phyloP scores from a whole-genome alignment of 2,329 filamentous ascomycete genomes.

The Rhytidhysteron rufulum region DNA sequence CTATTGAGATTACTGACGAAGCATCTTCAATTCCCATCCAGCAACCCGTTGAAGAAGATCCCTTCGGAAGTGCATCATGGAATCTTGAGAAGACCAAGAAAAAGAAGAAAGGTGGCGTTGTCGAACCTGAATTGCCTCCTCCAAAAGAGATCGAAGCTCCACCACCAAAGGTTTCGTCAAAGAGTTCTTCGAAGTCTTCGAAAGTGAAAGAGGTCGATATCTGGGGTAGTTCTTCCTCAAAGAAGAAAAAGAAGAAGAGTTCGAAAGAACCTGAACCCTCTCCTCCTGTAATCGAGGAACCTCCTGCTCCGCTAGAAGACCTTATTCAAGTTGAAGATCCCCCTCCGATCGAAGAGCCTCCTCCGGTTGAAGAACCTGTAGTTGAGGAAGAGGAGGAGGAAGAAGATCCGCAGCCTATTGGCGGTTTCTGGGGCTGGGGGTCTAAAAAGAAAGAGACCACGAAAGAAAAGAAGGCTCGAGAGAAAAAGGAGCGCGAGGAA shows the following conservation, averaged over 20 bases:
- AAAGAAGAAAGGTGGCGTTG: constrained; percentile 43
- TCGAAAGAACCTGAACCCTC: constrained; percentile 4
- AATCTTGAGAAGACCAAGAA: constrained; percentile 51
- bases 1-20: constrained; percentile 38
- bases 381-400: constrained; percentile 23
- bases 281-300: constrained; percentile 9
- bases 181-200: no score
- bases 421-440: constrained; percentile 18
- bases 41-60: constrained; percentile 37
- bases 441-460: constrained; percentile 27
- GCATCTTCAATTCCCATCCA: constrained; percentile 36
- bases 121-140: constrained; percentile 34
- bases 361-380: constrained; percentile 19
- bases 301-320: constrained; percentile 27
- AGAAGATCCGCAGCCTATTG: constrained; percentile 22
- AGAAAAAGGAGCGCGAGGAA: constrained; percentile 11
- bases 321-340: constrained; percentile 30
- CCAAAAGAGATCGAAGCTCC: constrained; percentile 52
- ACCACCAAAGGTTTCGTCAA: constrained; percentile 33
- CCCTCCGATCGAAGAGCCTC: constrained; percentile 10
- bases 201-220: constrained; percentile 41
- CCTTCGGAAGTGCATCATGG: constrained; percentile 33
- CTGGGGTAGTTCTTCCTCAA: constrained; percentile 20
- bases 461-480: constrained; percentile 11
- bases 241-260: constrained; percentile 10